Evolutionary conservation across 176 grass and related monocot species (phyloP), one percentile per base, ranked within the genome.

Genomic region (Aegilops sharonensis): DNA sequence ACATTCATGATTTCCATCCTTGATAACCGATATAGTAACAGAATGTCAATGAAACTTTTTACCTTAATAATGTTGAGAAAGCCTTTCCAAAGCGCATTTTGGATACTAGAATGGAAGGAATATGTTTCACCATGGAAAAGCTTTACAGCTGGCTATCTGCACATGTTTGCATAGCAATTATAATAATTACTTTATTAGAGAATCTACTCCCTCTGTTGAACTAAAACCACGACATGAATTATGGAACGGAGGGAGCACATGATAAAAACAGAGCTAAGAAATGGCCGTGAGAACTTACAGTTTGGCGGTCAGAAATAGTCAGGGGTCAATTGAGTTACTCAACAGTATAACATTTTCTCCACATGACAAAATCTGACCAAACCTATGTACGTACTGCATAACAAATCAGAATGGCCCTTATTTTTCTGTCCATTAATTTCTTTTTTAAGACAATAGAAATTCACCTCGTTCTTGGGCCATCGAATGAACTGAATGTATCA

Each of bases 11-110:
- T 59, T 80, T 81, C 40, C 11, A 73, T 66, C 57, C n/a, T 70
- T 62, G 15, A n/a, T 59, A 57, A 83, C 1, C 37, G 35, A 77
- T 47, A 6, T 59, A 83, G 18, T 39, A 69, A 35, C 67, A 71
- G 42, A 54, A 14, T 7, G 11, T 59, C 32, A 81, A 50, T 9
- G 3, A 54, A 25, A 47, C 35, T 47, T 0, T 56, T 29, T 25
- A 90, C 81, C 80, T 87, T 21, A 73, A 80, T 87, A 29, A 60
- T 9, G 9, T 36, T 39, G 40, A 67, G 20, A 72, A 79, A 45
- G 13, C 23, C 78, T 79, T 42, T 34, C 34, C 21, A 15, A 60
- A 34, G 29, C 2, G 20, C 20, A 47, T 36, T 71, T 25, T 27
- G 52, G 50, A 18, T 54, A 40, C 32, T 27, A 0, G 7, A 78